These are phyloP conservation scores for Gentiana macrophylla DNA, from an alignment of 257 asterid genomes.

Conservation along the genomic window DNA sequence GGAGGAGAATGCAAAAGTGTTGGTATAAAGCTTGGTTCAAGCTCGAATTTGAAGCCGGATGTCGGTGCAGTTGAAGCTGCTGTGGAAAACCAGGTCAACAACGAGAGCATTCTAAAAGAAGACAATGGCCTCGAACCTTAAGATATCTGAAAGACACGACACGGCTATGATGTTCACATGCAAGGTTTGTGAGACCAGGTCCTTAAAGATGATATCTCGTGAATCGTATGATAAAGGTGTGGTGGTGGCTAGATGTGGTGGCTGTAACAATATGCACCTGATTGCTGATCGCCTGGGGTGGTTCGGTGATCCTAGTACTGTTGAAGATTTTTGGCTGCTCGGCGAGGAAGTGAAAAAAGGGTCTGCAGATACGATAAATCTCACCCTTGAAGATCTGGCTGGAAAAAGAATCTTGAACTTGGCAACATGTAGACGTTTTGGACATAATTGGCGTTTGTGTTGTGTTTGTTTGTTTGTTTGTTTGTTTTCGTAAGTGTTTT, in stretches of 20 bases:
- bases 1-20: slow-evolving; percentile 17
- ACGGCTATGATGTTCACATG: slow-evolving; percentile 73
- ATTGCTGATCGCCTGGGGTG: slow-evolving; percentile 91
- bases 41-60: not conserved
- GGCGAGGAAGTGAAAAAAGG: slow-evolving; percentile 87
- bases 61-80: not conserved
- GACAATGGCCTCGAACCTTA: slow-evolving; percentile 40
- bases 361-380: slow-evolving; percentile 39
- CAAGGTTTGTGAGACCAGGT: slow-evolving; percentile 63
- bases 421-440: too few species aligned
- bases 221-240: slow-evolving; percentile 79
- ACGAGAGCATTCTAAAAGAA: slow-evolving; percentile 21
- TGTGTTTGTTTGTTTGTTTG: too few species aligned
- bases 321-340: slow-evolving; percentile 72
- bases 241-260: slow-evolving; percentile 76
- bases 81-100: slow-evolving; percentile 9
- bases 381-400: slow-evolving; percentile 70
- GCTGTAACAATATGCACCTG: slow-evolving; percentile 70
- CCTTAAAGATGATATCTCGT: slow-evolving; percentile 57
- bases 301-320: slow-evolving; percentile 80
- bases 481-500: too few species aligned
- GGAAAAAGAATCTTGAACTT: slow-evolving; percentile 38
- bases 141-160: slow-evolving; percentile 54
- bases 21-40: slow-evolving; percentile 19
- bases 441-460: too few species aligned